phyloP scores from a whole-genome alignment of 2,329 filamentous ascomycete genomes.

The Colletotrichum sp. region DNA sequence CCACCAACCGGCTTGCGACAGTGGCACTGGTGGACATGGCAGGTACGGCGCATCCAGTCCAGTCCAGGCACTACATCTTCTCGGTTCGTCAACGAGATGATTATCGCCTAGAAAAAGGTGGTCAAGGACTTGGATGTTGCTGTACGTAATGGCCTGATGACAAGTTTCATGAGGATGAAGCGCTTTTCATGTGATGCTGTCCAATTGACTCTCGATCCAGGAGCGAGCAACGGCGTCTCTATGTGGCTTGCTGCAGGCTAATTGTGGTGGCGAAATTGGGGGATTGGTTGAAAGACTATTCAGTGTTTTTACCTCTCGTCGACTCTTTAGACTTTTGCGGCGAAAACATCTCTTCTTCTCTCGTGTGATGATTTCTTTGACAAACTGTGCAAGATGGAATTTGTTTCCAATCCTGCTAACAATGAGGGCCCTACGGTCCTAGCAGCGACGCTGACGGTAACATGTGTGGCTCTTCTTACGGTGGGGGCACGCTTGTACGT shows the following conservation, averaged over 20 bases:
- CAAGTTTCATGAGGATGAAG: neutral
- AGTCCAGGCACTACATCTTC: too few relatives aligned
- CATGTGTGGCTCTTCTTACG: conserved; percentile 38
- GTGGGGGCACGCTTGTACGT: conserved; percentile 51
- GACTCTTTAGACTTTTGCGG: conserved; percentile 25
- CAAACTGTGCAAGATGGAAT: neutral
- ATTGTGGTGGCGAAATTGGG: neutral
- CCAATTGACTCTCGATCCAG: neutral
- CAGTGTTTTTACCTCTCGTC: neutral
- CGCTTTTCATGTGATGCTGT: neutral
- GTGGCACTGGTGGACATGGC: neutral
- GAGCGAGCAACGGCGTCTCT: neutral
- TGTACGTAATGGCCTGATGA: neutral
- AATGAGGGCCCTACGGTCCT: conserved; percentile 43
- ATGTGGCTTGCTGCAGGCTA: neutral
- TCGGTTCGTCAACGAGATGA: neutral
- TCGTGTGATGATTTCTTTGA: conserved; percentile 8
- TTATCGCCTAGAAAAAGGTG: neutral
- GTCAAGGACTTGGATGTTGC: neutral
- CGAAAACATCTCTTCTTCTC: conserved; percentile 28
- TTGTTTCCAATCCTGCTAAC: conserved; percentile 35
- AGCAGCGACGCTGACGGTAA: conserved; percentile 41
- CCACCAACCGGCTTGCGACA: neutral
- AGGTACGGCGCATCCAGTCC: neutral
- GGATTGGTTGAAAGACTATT: neutral